phyloP scores from a whole-genome alignment of 169 alveolate species.

The Babesia sp. region DNA sequence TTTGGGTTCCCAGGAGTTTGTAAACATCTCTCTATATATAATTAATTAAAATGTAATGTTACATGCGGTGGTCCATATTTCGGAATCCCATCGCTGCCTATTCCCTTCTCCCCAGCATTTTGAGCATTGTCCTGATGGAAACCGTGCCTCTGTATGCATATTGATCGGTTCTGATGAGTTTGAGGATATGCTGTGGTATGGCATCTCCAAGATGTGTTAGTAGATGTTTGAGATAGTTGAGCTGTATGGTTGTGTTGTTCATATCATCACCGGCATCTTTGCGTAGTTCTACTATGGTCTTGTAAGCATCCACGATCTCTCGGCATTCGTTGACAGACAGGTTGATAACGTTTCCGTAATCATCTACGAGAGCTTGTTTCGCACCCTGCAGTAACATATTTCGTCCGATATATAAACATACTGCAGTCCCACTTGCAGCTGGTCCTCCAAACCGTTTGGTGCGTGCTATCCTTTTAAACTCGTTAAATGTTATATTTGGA shows the following conservation, averaged over 20 bases:
- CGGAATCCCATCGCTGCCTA: background rate
- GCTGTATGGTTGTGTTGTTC: conserved; percentile 1
- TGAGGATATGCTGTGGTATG: conserved; percentile 8
- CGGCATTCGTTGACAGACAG: conserved; percentile 23
- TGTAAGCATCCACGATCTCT: conserved; percentile 24
- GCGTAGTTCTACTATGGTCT: conserved; percentile 19
- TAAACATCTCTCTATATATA: too few species aligned
- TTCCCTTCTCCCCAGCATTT: conserved; percentile 26
- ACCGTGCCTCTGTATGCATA: conserved; percentile 31
- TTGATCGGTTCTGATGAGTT: conserved; percentile 11
- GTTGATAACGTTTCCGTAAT: conserved; percentile 32
- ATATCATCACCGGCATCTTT: background rate
- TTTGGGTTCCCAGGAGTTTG: too few species aligned
- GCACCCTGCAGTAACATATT: background rate
- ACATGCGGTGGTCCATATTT: background rate
- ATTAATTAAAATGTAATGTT: too few species aligned
- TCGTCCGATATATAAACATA: background rate
- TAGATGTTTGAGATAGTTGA: conserved; percentile 25
- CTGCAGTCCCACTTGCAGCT: background rate
- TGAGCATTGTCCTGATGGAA: conserved; percentile 39
- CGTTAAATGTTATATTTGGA: background rate
- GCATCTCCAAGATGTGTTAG: conserved; percentile 30
- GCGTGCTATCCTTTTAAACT: conserved; percentile 40
- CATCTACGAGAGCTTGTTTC: conserved; percentile 19
- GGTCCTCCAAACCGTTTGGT: conserved; percentile 18